Conservation (phyloP, 2,329 filamentous ascomycete species). For the Graphilbum sp. region DNA sequence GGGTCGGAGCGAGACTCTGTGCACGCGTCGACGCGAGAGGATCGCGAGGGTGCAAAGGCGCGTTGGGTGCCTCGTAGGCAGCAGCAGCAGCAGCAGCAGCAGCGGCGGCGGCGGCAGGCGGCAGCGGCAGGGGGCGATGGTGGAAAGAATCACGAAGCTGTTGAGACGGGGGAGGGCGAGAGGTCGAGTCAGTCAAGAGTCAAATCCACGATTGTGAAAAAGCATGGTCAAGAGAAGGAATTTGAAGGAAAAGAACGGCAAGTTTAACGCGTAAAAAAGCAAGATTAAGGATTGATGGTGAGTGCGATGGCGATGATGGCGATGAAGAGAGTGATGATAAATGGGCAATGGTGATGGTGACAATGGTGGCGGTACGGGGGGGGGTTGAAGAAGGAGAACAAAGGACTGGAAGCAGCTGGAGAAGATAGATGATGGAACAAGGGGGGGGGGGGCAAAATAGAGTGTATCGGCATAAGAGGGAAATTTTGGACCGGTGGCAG, state of each 20-base stretch:
- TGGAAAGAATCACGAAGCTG: constrained; percentile 35
- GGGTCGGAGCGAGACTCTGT: background rate
- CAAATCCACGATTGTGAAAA: background rate
- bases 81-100: constrained; percentile 27
- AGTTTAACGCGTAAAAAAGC: background rate
- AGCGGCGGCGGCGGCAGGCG: constrained; percentile 10
- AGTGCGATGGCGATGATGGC: background rate
- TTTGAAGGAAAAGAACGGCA: too few relatives aligned
- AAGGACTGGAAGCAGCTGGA: background rate
- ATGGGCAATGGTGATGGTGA: constrained; percentile 6
- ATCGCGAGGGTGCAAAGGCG: constrained; percentile 22
- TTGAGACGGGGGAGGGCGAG: constrained; percentile 7
- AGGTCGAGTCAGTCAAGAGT: background rate
- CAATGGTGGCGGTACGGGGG: background rate
- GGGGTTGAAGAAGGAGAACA: background rate
- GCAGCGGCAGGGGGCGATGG: constrained; percentile 21
- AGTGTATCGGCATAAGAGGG: constrained; percentile 3
- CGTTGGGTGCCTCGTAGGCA: constrained; percentile 30
- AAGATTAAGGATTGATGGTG: background rate
- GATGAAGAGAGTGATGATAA: constrained; percentile 3
- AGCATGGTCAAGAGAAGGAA: too few relatives aligned
- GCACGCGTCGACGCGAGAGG: constrained; percentile 5
- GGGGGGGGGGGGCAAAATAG: background rate
- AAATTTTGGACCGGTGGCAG: constrained; percentile 7
- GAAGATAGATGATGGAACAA: too few relatives aligned